A percentile compares a stretch with the other conserved stretches of the same genome.
phyloP scores from a whole-genome alignment of 345 rosid species.

The Gossypium rotundifolium region DNA sequence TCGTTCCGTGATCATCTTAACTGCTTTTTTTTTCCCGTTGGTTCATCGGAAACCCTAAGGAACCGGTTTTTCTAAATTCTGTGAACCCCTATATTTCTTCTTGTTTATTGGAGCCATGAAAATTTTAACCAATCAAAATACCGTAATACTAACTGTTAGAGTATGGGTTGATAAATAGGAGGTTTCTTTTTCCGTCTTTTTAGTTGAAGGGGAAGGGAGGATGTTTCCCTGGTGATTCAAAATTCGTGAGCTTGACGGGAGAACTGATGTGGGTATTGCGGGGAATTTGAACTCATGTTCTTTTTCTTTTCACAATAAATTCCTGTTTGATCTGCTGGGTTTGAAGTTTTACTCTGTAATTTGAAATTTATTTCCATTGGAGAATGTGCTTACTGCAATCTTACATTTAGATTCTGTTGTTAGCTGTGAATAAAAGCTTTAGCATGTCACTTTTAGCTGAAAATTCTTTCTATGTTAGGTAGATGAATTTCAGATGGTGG shows the following conservation, averaged over 20 bases:
- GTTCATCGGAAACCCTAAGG: constrained; percentile 3
- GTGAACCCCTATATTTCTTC: not conserved
- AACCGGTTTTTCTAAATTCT: not conserved
- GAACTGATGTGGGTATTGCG: not conserved
- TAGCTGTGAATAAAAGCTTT: not conserved
- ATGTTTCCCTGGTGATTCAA: not conserved
- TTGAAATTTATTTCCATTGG: not conserved
- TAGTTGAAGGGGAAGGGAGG: not conserved
- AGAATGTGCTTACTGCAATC: not conserved
- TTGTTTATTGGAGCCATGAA: not conserved
- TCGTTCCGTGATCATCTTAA: not conserved
- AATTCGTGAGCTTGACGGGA: not conserved
- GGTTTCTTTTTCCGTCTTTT: not conserved
- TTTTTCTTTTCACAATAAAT: not conserved
- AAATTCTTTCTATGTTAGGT: not conserved
- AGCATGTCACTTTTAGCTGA: not conserved
- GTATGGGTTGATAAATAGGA: not conserved
- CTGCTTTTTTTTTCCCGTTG: not conserved
- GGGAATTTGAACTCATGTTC: not conserved
- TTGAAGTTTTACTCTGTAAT: not conserved
- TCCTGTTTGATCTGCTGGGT: not conserved
- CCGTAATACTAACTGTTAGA: not conserved
- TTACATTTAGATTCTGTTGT: constrained; percentile 1
- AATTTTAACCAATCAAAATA: not conserved
- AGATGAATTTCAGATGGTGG: not conserved